Evolutionary conservation across 352 stramenopile species (phyloP), one percentile per base, ranked within the genome.

Genomic region (Phytophthora quininea): DNA sequence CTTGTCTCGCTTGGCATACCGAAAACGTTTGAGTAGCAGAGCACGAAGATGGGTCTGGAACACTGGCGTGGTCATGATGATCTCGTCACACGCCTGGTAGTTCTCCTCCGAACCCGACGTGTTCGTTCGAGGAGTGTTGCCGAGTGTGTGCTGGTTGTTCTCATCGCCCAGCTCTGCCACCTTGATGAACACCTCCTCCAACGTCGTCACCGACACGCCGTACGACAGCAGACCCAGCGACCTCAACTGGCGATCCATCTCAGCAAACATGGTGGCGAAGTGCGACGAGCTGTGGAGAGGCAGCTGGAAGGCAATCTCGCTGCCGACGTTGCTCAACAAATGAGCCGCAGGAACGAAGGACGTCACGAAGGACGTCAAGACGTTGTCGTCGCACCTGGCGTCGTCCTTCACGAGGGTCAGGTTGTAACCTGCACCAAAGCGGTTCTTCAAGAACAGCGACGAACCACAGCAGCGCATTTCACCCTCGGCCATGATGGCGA

Each of bases 401-500:
- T 79, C 67, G 33, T 79, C 59, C 74, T 90, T 91, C 12, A 85
- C 77, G 3, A 91, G 53, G 7, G 80, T 82, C 46, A 90, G 56
- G 50, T 86, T 90, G 67, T 91, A 91, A 3, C 83, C 79, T 15
- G 80, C 75, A 27, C 83, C 83, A 43, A 74, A 89, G 46, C 73
- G 71, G 46, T 84, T 84, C 74, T 94, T 94, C 57, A 95, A 52
- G 45, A 93, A 95, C 14, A 93, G 60, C 9, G 84, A 89, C 1
- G 82, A 91, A 4, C 88, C 88, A 32, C 79, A 86, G 70, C 81
- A 88, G 1, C 77, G 77, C 10, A 90, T 48, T 38, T 87, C 69
- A 12, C 95, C 88, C 40, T 93, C 74, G 2, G 85, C 79, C 88
- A 96, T 93, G 46, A 96, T 91, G 27, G 84, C 79, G 29, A 96